Evolutionary conservation across 345 rosid genomes (phyloP).

Genomic region (Firmiana major): DNA sequence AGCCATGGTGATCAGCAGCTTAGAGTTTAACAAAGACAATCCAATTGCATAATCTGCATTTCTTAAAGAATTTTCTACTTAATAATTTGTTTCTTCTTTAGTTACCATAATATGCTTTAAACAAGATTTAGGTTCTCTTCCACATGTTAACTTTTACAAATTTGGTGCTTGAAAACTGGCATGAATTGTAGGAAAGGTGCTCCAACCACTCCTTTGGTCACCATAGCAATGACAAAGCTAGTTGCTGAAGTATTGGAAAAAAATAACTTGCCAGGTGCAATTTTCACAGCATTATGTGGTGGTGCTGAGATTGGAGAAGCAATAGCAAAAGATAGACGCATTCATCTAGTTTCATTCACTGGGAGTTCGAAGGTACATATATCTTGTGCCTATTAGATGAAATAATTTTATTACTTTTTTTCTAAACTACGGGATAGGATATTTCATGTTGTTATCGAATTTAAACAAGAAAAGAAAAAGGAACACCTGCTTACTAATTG

Average conservation of each 20-base stretch:
- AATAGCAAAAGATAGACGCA: constrained; percentile 74
- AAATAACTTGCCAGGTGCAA: constrained; percentile 85
- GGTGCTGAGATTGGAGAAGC: constrained; percentile 95
- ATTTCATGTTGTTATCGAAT: neutral
- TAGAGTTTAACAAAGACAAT: neutral
- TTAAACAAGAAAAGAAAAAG: neutral
- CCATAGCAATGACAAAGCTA: constrained; percentile 88
- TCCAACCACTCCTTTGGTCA: constrained; percentile 88
- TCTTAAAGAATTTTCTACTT: neutral
- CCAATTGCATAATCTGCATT: neutral
- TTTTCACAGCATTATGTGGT: constrained; percentile 91
- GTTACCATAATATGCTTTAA: neutral
- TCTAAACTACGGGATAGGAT: neutral
- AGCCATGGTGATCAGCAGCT: neutral
- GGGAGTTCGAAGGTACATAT: constrained; percentile 83
- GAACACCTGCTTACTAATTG: neutral
- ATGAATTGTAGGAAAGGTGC: constrained; percentile 83
- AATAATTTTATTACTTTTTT: neutral
- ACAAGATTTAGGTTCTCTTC: neutral
- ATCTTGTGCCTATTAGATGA: neutral
- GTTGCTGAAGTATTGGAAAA: constrained; percentile 82
- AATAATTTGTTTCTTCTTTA: neutral
- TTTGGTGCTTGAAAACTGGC: constrained; percentile 5
- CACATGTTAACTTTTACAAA: neutral
- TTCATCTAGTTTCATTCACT: constrained; percentile 84